phyloP scores from a whole-genome alignment of 805 yeast genomes.

The Starmerella gropengiesseri region DNA sequence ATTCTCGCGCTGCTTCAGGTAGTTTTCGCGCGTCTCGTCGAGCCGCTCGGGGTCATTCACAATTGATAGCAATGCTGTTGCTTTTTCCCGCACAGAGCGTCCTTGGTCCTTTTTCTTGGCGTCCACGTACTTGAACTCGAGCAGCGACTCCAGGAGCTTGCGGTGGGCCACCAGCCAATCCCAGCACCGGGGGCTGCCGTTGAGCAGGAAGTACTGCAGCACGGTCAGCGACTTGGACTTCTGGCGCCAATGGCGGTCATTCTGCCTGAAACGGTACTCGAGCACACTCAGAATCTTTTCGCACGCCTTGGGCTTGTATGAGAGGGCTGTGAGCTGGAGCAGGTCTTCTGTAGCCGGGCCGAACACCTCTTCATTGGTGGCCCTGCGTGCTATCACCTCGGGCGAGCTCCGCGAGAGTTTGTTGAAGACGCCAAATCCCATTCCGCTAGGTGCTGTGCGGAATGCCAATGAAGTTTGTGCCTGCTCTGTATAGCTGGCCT shows the following conservation, averaged over 20 bases:
- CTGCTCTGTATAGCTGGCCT: too few relatives aligned
- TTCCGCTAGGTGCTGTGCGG: too few relatives aligned
- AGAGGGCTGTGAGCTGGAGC: conserved; percentile 18
- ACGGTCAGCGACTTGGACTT: conserved; percentile 25
- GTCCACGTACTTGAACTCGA: conserved; percentile 16
- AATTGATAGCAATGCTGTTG: conserved; percentile 24
- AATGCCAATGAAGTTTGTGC: too few relatives aligned
- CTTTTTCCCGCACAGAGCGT: conserved; percentile 27
- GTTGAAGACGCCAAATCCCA: conserved; percentile 8
- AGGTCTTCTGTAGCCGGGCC: conserved; percentile 24
- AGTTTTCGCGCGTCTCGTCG: conserved; percentile 25
- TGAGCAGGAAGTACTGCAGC: conserved; percentile 22
- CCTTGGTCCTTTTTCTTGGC: conserved; percentile 28
- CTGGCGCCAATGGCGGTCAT: conserved; percentile 25
- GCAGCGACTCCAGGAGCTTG: conserved; percentile 13
- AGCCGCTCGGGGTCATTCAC: conserved; percentile 25
- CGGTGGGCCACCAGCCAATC: conserved; percentile 19
- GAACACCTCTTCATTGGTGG: conserved; percentile 22
- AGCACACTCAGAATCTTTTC: conserved; percentile 20
- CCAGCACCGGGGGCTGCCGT: conserved; percentile 21
- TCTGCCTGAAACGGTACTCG: conserved; percentile 20
- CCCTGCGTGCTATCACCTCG: conserved; percentile 21
- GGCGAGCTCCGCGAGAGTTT: conserved; percentile 11
- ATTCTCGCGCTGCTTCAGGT: conserved; percentile 25
- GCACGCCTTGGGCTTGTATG: conserved; percentile 17